Conservation (phyloP, 2,329 filamentous ascomycete genomes). For the Ophiostoma novo-ulmi region DNA sequence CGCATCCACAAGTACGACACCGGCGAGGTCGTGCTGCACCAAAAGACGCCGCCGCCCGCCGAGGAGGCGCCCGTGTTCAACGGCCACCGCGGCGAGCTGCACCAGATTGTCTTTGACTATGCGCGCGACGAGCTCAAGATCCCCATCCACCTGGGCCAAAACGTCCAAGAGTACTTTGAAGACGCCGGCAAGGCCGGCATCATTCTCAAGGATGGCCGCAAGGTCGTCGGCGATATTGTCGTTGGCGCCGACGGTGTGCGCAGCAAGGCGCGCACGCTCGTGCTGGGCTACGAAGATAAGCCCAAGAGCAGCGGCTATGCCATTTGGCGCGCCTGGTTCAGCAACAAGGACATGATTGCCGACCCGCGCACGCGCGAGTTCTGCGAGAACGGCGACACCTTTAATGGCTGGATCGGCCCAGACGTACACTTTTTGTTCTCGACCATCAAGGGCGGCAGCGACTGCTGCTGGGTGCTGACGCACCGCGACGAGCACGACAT, state of each 20-base stretch:
- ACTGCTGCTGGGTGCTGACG: slow-evolving; percentile 56
- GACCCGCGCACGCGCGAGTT: slow-evolving; percentile 51
- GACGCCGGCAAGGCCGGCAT: slow-evolving; percentile 48
- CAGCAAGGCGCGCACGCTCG: slow-evolving; percentile 47
- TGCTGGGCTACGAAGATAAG: slow-evolving; percentile 48
- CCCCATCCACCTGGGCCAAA: slow-evolving; percentile 49
- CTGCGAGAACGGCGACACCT: slow-evolving; percentile 52
- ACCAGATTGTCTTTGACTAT: slow-evolving; percentile 55
- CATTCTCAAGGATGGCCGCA: slow-evolving; percentile 23
- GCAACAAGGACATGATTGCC: slow-evolving; percentile 47
- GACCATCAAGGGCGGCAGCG: slow-evolving; percentile 50
- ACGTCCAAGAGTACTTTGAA: slow-evolving; percentile 52
- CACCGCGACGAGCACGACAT: slow-evolving; percentile 51
- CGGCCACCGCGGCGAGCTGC: slow-evolving; percentile 56
- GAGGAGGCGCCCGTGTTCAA: slow-evolving; percentile 53
- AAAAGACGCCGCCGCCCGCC: slow-evolving; percentile 42
- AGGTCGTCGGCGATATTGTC: slow-evolving; percentile 43
- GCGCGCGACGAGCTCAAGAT: slow-evolving; percentile 51
- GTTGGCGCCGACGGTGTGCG: slow-evolving; percentile 53
- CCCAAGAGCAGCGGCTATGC: slow-evolving; percentile 49
- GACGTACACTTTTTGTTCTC: slow-evolving; percentile 54
- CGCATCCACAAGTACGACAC: slow-evolving; percentile 58
- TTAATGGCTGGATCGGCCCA: slow-evolving; percentile 55
- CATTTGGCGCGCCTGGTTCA: slow-evolving; percentile 50
- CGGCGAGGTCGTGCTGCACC: slow-evolving; percentile 56